Evolutionary conservation across 2,329 filamentous ascomycete species (phyloP).

Genomic region (Didymella sp.): DNA sequence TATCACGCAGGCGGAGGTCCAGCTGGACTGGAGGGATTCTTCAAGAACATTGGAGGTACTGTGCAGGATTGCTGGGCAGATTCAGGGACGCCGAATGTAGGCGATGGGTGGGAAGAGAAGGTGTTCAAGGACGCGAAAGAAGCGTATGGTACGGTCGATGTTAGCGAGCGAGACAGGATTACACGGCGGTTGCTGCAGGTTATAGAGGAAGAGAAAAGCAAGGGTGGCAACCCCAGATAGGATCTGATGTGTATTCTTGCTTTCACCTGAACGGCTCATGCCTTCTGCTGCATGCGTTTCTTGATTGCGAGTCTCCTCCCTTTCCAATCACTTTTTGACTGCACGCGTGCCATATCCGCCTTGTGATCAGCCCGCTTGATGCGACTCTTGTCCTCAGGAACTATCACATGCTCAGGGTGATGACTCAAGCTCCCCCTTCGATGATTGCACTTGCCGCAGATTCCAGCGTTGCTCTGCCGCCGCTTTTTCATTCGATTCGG

Average conservation of each 20-base stretch:
- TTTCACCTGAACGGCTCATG: neutral
- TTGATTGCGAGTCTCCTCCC: neutral
- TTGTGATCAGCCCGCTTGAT: neutral
- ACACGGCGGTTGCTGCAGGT: conserved; percentile 54
- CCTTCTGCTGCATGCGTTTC: neutral
- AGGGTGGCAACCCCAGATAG: neutral
- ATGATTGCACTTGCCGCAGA: conserved; percentile 22
- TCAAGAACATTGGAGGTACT: conserved; percentile 64
- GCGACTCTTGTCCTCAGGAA: neutral
- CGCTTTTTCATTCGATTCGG: conserved; percentile 36
- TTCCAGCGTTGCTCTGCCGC: neutral
- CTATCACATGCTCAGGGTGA: neutral
- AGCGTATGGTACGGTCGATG: conserved; percentile 56
- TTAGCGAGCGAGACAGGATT: conserved; percentile 50
- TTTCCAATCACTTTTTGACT: neutral
- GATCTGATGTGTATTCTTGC: neutral
- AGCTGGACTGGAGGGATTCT: conserved; percentile 60
- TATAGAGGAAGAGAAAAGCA: conserved; percentile 40
- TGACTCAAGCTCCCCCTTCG: conserved; percentile 30
- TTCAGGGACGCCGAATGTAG: conserved; percentile 53
- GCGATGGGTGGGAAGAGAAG: conserved; percentile 55
- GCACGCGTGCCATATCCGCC: neutral
- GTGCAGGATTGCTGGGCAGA: conserved; percentile 63
- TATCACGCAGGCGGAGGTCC: conserved; percentile 66
- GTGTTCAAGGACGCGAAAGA: conserved; percentile 56